Percentiles rank a stretch among this genome's conserved stretches.
Conservation (phyloP, 495 filamentous ascomycete genomes). For the Tetracladium setigerum region DNA sequence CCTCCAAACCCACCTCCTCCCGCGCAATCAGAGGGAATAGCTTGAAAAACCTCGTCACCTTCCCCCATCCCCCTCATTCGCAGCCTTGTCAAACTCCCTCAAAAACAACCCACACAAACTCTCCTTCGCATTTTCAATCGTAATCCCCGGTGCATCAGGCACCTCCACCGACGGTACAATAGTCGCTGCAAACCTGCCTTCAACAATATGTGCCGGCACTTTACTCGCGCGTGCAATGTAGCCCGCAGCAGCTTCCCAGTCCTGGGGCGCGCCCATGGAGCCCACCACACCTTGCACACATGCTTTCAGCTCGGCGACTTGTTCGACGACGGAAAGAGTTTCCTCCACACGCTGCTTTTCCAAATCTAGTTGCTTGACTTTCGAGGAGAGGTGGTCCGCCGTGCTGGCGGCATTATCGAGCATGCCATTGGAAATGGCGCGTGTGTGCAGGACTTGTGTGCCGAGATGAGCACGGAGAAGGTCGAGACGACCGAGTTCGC, state of each 20-base stretch:
- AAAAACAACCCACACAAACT: conserved; percentile 83
- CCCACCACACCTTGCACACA: conserved; percentile 93
- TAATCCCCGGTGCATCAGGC: conserved; percentile 81
- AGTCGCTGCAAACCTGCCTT: conserved; percentile 81
- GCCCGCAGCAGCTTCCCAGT: conserved; percentile 93
- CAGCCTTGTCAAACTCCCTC: conserved; percentile 90
- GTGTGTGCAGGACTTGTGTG: conserved; percentile 76
- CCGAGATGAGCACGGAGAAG: conserved; percentile 82
- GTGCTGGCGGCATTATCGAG: conserved; percentile 77
- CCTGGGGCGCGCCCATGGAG: conserved; percentile 94
- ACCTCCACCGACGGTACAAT: conserved; percentile 95
- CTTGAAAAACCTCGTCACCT: conserved; percentile 95
- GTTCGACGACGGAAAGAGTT: conserved; percentile 87
- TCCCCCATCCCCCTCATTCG: conserved; percentile 73
- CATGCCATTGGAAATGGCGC: conserved; percentile 80
- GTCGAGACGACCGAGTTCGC: conserved; percentile 81
- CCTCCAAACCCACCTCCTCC: conserved; percentile 81
- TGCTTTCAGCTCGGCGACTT: conserved; percentile 91
- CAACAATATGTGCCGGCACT: conserved; percentile 69
- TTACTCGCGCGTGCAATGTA: conserved; percentile 77
- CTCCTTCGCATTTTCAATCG: conserved; percentile 79
- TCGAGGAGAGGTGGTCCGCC: conserved; percentile 75
- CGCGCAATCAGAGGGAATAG: conserved; percentile 91
- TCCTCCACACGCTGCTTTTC: conserved; percentile 87
- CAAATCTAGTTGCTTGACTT: conserved; percentile 77